Percentiles rank a stretch among this genome's conserved stretches.
These are phyloP conservation scores for Pseudogymnoascus sp. DNA, from an alignment of 2,329 filamentous ascomycete species.

Conservation along the genomic window DNA sequence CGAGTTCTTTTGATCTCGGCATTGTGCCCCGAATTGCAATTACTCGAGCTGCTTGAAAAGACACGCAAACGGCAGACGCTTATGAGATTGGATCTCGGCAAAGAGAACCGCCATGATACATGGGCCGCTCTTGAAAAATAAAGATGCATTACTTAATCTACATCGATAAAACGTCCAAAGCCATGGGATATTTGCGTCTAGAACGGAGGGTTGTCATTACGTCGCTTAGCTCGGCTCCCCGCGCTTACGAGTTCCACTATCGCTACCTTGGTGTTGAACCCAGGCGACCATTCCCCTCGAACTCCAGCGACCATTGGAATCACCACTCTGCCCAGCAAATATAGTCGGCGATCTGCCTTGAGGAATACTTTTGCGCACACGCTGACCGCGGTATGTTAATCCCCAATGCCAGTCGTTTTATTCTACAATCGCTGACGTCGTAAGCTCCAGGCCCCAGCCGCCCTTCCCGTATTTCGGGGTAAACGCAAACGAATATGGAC, in stretches of 20 bases:
- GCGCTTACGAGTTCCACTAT: conserved; percentile 7
- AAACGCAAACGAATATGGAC: conserved; percentile 44
- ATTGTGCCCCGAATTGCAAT: conserved; percentile 9
- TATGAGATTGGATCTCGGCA: not conserved
- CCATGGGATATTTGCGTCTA: not conserved
- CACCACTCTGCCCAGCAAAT: not conserved
- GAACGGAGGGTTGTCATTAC: conserved; percentile 3
- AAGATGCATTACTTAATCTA: conserved; percentile 7
- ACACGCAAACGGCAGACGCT: not conserved
- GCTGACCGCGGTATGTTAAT: not conserved
- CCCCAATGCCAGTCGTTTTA: not conserved
- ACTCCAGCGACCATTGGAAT: not conserved
- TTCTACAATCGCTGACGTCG: conserved; percentile 2
- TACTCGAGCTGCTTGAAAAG: conserved; percentile 6
- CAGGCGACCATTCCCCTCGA: not conserved
- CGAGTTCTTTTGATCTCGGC: conserved; percentile 50
- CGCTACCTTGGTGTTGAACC: conserved; percentile 3
- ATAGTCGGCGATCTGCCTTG: not conserved
- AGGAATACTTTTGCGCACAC: not conserved
- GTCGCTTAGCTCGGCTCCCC: conserved; percentile 4
- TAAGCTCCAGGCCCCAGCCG: conserved; percentile 4
- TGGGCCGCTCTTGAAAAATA: not conserved
- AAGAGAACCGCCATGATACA: conserved; percentile 1
- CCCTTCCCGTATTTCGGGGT: not conserved
- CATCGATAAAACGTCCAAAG: not conserved